Evolutionary conservation across 441 rosid species (phyloP), one percentile per base, ranked within the genome.

Genomic region (Kokia cookei): DNA sequence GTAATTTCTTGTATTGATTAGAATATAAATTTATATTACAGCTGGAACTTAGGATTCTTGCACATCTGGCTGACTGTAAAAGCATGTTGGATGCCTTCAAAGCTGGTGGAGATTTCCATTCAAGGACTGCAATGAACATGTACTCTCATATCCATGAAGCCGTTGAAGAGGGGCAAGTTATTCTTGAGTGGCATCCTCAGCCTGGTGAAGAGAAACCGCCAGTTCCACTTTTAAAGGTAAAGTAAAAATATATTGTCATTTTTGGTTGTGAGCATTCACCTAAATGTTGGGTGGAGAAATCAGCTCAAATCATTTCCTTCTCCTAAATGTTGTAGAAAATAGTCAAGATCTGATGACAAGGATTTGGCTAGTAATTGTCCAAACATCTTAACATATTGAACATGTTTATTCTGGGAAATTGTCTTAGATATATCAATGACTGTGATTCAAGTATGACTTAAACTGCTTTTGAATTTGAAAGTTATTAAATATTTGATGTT

Each of bases 101-200:
- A 84, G 99, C 98, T 70, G 97, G 98, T 54, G 99, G 99, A 51
- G 99, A 96, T 84, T 96, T 96, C 76, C 99, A 93, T 86, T 96
- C 99, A 66, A 92, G 99, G 84, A 93, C 98, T 61, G 98, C 99
- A 65, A 80, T 96, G 96, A 96, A 96, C 86, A 96, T 96, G 99
- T 96, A 96, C 79, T 89, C 89, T 3, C 93, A 93, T 87, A 90
- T 96, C 65, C 90, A 86, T 75, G 89, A 91, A 73, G 97, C 98
- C 10, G 77, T 96, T 51, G 96, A 91, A 74, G 84, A 80, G 27
- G 76, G 85, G 75, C 82, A 89, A 86, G 97, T 96, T 58, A 81
- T 96, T 81, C 98, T 96, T 61, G 99, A 96, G 79, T 96, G 99
- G 98, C 79, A 89, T 85, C 97, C 93, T 76, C 89, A 86, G 84